phyloP scores from a whole-genome alignment of 2,329 filamentous ascomycete species.

The Chrysoporthe cubensis region DNA sequence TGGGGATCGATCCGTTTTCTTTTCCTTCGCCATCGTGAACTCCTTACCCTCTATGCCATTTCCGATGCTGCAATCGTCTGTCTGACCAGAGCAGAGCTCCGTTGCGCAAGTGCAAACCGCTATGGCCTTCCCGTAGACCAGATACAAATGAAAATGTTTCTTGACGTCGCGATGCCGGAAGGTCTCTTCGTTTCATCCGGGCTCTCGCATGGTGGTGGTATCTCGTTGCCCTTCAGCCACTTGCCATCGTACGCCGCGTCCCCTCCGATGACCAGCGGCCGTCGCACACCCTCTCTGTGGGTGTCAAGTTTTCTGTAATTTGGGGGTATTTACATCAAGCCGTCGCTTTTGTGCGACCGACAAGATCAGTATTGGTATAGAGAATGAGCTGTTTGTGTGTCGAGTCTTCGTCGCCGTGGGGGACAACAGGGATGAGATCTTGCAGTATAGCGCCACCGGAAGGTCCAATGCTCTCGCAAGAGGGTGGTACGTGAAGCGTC shows the following conservation, averaged over 20 bases:
- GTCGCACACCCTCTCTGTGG: not conserved
- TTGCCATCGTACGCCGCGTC: not conserved
- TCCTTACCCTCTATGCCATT: not conserved
- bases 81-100: not conserved
- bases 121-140: not conserved
- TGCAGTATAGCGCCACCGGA: not conserved
- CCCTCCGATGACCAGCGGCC: not conserved
- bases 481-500: not conserved
- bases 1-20: not conserved
- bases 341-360: not conserved
- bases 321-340: conserved; percentile 12
- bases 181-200: not conserved
- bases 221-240: not conserved
- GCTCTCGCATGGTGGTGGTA: conserved; percentile 2
- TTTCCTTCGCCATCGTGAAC: not conserved
- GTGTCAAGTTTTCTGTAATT: not conserved
- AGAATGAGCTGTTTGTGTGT: not conserved
- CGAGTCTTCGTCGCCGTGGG: not conserved
- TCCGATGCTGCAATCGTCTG: not conserved
- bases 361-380: not conserved
- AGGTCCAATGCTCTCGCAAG: not conserved
- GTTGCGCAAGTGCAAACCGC: not conserved
- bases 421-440: not conserved
- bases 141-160: not conserved
- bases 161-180: not conserved